Base-by-base conservation (phyloP, 75 land plant species). In the Chamaecyparis obtusa region DNA sequence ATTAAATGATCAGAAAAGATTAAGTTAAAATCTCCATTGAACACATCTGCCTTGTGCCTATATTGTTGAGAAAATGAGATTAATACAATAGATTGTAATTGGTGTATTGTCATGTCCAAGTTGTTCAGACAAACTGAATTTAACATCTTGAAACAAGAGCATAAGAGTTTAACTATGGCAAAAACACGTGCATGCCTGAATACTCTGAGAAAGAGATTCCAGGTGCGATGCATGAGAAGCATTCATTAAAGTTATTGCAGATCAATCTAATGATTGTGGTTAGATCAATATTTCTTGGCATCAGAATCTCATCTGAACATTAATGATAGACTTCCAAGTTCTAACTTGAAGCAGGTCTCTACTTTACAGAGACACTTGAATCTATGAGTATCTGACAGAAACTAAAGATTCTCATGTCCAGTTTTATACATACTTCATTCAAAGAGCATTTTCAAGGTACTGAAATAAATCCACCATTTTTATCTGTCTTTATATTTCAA, bases 401-500 rank as follows among this genome's bases (percentile, higher is more conserved):
- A 81, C 33, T 44, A 46, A n/a, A 81, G 48, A 44, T 46, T 81
- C 54, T 81, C 51, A 46, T 81, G 83, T 49, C 46, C 46, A 81
- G 17, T 81, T 39, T 27, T 36, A 78, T 46, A n/a, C 33, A 39
- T 81, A 81, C n/a, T 44, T 44, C n/a, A 46, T 81, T 81, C 83
- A 81, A 81, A 46, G 83, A 81, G 30, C 83, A 81, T 46, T 46
- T 49, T 81, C 46, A 32, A 46, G 51, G 54, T 81, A n/a, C 21
- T 81, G 83, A 81, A 81, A 44, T 81, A 81, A 10, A 81, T 39
- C 49, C 46, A 46, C 83, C 83, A n/a, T 32, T 81, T 81, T 14
- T 46, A 32, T 81, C 83, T 48, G 33, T 43, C 51, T 81, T 81
- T 44, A 78, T 78, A 11, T 81, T 44, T 30, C 48, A 24, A 33